Percentiles rank a stretch among this genome's conserved stretches.
phyloP scores from a whole-genome alignment of 208 protist genomes.

The Tritrichomonas musculus region DNA sequence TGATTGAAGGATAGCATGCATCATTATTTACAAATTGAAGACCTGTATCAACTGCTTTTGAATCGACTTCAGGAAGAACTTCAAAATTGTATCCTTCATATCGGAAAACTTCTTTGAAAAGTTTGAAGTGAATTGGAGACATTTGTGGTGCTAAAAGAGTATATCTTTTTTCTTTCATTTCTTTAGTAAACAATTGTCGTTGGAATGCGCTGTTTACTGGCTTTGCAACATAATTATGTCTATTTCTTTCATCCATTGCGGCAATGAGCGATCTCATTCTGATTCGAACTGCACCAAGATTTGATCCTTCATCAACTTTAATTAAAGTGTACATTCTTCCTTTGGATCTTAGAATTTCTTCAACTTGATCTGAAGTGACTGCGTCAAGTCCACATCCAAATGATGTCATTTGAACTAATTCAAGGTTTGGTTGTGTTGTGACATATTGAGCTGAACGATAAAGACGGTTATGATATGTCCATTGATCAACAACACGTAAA shows the following conservation, averaged over 20 bases:
- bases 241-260: not conserved
- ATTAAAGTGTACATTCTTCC: not conserved
- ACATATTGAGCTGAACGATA: not conserved
- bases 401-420: not conserved
- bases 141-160: not conserved
- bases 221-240: not conserved
- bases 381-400: not conserved
- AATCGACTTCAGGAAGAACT: not conserved
- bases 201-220: not conserved
- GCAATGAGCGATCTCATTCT: not conserved
- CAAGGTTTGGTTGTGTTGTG: not conserved
- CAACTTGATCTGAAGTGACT: not conserved
- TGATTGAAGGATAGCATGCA: not conserved
- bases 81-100: not conserved
- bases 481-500: not conserved
- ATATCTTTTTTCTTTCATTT: not conserved
- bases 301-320: slow-evolving; percentile 1
- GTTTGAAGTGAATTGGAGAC: not conserved
- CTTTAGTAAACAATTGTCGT: not conserved
- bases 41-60: not conserved
- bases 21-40: not conserved
- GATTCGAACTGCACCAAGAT: not conserved
- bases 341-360: not conserved
- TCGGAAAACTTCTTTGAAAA: not conserved
- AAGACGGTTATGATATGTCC: not conserved